phyloP scores from a whole-genome alignment of 768 basidiomycete species.

The Phaeotremella skinneri region DNA sequence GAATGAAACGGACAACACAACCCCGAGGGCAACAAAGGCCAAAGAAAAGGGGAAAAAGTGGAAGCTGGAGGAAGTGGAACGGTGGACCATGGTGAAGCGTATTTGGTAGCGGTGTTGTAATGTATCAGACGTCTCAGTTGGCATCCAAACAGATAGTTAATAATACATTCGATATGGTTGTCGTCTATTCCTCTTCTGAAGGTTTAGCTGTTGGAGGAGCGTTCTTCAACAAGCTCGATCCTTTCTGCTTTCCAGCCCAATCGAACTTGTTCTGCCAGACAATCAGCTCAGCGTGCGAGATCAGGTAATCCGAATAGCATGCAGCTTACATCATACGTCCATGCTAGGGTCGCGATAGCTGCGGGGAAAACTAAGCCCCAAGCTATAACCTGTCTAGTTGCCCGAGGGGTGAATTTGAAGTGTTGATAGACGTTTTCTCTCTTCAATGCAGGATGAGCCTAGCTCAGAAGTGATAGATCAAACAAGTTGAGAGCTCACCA shows the following conservation, averaged over 20 bases:
- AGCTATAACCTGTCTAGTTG: constrained; percentile 62
- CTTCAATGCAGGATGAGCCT: constrained; percentile 52
- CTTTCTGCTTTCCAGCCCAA: constrained; percentile 43
- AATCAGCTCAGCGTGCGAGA: constrained; percentile 1
- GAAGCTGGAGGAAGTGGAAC: constrained; percentile 79
- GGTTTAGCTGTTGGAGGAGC: constrained; percentile 20
- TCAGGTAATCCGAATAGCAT: background rate
- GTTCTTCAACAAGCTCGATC: constrained; percentile 22
- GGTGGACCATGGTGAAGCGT: constrained; percentile 94
- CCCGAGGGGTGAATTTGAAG: constrained; percentile 73
- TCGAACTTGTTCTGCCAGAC: constrained; percentile 38
- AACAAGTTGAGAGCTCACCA: constrained; percentile 54
- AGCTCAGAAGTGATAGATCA: background rate
- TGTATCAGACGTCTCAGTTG: background rate
- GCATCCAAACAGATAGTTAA: background rate
- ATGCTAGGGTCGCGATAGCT: constrained; percentile 33
- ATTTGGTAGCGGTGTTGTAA: constrained; percentile 60
- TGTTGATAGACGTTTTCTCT: constrained; percentile 79
- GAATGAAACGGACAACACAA: constrained; percentile 19
- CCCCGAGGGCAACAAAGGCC: constrained; percentile 21
- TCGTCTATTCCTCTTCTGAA: constrained; percentile 19
- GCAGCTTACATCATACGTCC: constrained; percentile 43
- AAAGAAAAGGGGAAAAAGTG: constrained; percentile 62
- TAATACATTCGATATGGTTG: constrained; percentile 1
- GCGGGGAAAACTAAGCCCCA: constrained; percentile 67